phyloP scores from a whole-genome alignment of 2,329 filamentous ascomycete genomes.

The Talaromyces sp. region DNA sequence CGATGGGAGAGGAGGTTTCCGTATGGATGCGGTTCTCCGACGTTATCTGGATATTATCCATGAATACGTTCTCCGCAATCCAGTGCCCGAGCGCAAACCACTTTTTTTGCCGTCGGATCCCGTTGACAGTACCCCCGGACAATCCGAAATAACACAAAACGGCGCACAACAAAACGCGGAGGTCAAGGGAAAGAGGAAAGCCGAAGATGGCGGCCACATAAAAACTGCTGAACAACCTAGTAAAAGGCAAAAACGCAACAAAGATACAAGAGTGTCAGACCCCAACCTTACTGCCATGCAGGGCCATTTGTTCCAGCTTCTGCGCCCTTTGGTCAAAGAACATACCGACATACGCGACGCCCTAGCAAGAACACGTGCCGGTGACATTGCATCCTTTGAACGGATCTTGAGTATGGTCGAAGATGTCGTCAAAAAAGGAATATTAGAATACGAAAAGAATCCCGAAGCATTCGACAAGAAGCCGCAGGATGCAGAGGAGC shows the following conservation, averaged over 20 bases:
- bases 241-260: slow-evolving; percentile 46
- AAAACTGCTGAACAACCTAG: slow-evolving; percentile 49
- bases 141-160: slow-evolving; percentile 11
- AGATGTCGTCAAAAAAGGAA: slow-evolving; percentile 64
- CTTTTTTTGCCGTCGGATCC: slow-evolving; percentile 65
- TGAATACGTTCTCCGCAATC: slow-evolving; percentile 65
- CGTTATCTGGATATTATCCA: slow-evolving; percentile 90
- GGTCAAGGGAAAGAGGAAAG: slow-evolving; percentile 7
- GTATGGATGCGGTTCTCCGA: slow-evolving; percentile 81
- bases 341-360: slow-evolving; percentile 83
- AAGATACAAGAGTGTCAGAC: slow-evolving; percentile 47
- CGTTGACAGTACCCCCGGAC: slow-evolving; percentile 22
- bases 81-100: slow-evolving; percentile 61
- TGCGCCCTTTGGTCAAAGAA: slow-evolving; percentile 72
- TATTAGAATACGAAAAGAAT: slow-evolving; percentile 61
- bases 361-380: slow-evolving; percentile 65
- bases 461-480: slow-evolving; percentile 35
- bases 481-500: slow-evolving; percentile 28
- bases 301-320: slow-evolving; percentile 86
- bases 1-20: slow-evolving; percentile 76
- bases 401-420: slow-evolving; percentile 72
- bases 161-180: background rate
- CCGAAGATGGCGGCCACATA: slow-evolving; percentile 22
- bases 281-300: slow-evolving; percentile 78
- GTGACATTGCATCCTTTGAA: slow-evolving; percentile 74